Evolutionary conservation across 2,329 filamentous ascomycete genomes (phyloP).

Genomic region (Arachnopeziza araneosa): DNA sequence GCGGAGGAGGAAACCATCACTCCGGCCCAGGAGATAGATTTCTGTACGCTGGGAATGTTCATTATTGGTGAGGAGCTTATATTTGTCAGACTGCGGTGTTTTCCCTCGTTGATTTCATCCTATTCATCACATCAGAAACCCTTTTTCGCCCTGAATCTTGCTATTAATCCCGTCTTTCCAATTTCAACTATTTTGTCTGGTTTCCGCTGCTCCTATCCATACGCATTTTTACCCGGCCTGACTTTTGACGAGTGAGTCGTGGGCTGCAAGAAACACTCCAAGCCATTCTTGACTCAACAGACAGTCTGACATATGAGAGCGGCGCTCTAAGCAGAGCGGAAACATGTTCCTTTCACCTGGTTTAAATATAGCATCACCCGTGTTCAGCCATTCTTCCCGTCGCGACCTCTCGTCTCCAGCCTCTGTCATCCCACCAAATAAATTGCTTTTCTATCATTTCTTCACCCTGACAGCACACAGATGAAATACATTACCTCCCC

Average conservation of each 20-base stretch:
- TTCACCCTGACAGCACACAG: constrained; percentile 38
- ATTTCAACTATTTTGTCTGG: too few relatives aligned
- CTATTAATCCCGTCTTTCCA: too few relatives aligned
- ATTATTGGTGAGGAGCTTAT: constrained; percentile 53
- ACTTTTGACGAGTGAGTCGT: too few relatives aligned
- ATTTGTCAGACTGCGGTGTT: constrained; percentile 1
- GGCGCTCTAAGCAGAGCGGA: too few relatives aligned
- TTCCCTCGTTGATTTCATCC: not conserved
- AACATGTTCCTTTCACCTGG: too few relatives aligned
- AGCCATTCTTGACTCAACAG: too few relatives aligned
- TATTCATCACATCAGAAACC: not conserved
- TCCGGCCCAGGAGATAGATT: constrained; percentile 47
- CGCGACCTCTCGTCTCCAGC: not conserved
- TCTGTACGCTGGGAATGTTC: constrained; percentile 68
- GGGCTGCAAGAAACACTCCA: too few relatives aligned
- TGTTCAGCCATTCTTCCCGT: not conserved
- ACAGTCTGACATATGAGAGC: too few relatives aligned
- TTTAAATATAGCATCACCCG: too few relatives aligned
- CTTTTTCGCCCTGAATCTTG: too few relatives aligned
- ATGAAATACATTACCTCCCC: constrained; percentile 83
- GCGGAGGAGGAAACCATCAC: constrained; percentile 16
- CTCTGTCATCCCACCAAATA: not conserved
- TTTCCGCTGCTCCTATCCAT: too few relatives aligned
- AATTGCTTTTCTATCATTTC: not conserved
- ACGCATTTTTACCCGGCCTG: too few relatives aligned